Evolutionary conservation across 2,329 filamentous ascomycete genomes (phyloP).

Genomic region (Phialophora tarda): DNA sequence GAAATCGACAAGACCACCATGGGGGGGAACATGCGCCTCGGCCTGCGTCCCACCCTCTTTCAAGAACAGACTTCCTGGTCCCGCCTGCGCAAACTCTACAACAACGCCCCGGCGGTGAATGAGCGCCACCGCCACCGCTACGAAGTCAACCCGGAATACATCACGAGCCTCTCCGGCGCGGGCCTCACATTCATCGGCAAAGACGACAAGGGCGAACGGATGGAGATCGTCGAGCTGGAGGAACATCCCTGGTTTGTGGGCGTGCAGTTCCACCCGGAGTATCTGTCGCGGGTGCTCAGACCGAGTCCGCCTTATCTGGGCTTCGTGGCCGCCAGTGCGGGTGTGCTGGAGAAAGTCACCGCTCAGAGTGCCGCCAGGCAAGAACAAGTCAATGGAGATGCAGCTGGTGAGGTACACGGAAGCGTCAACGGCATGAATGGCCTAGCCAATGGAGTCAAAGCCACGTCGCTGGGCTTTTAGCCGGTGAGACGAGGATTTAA

Average conservation of each 20-base stretch:
- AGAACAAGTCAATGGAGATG: background rate
- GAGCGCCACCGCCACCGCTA: conserved; percentile 90
- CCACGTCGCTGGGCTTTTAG: conserved; percentile 17
- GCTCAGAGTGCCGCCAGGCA: conserved; percentile 23
- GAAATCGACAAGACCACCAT: conserved; percentile 77
- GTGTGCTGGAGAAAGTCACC: conserved; percentile 61
- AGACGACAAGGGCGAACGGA: conserved; percentile 76
- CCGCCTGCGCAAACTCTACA: conserved; percentile 75
- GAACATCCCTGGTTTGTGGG: conserved; percentile 85
- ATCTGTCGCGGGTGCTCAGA: conserved; percentile 73
- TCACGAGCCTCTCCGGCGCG: conserved; percentile 69
- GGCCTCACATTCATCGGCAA: conserved; percentile 80
- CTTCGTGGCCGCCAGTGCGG: conserved; percentile 78
- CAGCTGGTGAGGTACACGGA: conserved; percentile 51
- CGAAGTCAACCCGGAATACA: conserved; percentile 82
- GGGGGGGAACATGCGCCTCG: conserved; percentile 87
- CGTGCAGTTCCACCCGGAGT: conserved; percentile 90
- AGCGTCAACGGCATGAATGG: conserved; percentile 63
- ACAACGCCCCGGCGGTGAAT: conserved; percentile 54
- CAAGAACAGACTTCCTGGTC: conserved; percentile 78
- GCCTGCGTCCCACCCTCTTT: conserved; percentile 75
- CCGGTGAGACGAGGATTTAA: background rate
- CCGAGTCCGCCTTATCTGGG: conserved; percentile 80
- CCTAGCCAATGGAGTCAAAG: conserved; percentile 27
- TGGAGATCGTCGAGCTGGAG: conserved; percentile 82